Conservation (phyloP, 1,284 basidiomycete species). For the Boletellus dicymbophilus region DNA sequence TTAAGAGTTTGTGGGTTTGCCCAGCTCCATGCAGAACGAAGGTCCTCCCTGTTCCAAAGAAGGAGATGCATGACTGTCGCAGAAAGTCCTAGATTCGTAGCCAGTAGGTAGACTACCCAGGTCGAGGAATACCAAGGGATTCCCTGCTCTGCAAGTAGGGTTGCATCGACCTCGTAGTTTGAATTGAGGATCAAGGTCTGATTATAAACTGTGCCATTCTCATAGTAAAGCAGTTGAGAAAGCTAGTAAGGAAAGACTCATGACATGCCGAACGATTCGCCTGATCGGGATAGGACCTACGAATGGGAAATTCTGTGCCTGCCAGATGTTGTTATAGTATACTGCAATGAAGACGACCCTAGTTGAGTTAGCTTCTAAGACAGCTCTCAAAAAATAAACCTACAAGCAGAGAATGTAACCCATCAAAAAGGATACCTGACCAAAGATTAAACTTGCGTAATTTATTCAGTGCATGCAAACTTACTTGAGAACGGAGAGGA, state of each 20-base stretch:
- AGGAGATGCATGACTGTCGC: constrained; percentile 53
- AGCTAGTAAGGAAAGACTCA: too few species aligned
- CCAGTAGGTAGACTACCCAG: constrained; percentile 41
- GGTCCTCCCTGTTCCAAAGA: constrained; percentile 51
- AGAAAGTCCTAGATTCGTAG: constrained; percentile 37
- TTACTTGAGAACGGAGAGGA: constrained; percentile 44
- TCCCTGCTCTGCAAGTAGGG: constrained; percentile 44
- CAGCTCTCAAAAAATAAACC: neutral
- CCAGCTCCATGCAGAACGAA: constrained; percentile 47
- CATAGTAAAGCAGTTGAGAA: constrained; percentile 53
- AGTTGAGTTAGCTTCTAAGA: constrained; percentile 1
- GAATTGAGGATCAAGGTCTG: constrained; percentile 50
- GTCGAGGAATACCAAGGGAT: constrained; percentile 37
- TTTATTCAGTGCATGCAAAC: neutral
- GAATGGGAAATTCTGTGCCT: constrained; percentile 51
- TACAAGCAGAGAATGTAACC: constrained; percentile 49
- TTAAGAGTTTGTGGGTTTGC: constrained; percentile 25
- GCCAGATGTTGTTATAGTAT: constrained; percentile 51
- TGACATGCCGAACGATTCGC: too few species aligned
- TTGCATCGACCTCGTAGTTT: constrained; percentile 48
- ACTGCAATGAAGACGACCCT: constrained; percentile 45
- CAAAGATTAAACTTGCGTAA: neutral
- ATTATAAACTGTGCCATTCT: constrained; percentile 49
- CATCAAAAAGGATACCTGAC: constrained; percentile 40
- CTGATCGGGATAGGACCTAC: constrained; percentile 31